Evolutionary conservation across 306 rosid species (phyloP).

Genomic region (Vicia villosa): DNA sequence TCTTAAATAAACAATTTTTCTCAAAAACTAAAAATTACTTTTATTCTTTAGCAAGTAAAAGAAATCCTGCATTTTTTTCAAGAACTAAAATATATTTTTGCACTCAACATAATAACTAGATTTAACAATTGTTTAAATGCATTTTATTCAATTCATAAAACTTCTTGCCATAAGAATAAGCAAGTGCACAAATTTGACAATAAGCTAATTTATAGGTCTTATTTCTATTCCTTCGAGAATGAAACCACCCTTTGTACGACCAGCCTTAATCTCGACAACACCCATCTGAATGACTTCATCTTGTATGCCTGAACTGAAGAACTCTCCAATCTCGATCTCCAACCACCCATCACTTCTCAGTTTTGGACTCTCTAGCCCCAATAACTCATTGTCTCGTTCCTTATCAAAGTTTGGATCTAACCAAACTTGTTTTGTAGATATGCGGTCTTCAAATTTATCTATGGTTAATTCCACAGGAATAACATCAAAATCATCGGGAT

Average conservation of each 20-base stretch:
- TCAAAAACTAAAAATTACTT: no score
- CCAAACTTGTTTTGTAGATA: slow-evolving; percentile 25
- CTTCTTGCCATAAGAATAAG: no score
- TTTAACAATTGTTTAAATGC: no score
- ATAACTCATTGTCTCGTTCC: background rate
- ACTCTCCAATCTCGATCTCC: slow-evolving; percentile 72
- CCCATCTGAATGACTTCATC: slow-evolving; percentile 53
- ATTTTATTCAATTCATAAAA: no score
- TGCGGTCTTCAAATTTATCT: slow-evolving; percentile 25
- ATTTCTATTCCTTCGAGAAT: slow-evolving; percentile 72
- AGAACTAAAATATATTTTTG: no score
- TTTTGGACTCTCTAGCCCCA: slow-evolving; percentile 33
- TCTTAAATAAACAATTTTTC: no score
- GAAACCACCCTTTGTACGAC: slow-evolving; percentile 55
- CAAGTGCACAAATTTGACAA: no score
- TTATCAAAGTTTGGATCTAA: slow-evolving; percentile 19
- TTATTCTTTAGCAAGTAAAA: no score
- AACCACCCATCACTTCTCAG: slow-evolving; percentile 62
- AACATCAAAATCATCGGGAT: slow-evolving; percentile 36
- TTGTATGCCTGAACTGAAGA: slow-evolving; percentile 48
- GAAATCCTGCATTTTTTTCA: no score
- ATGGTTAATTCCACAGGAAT: slow-evolving; percentile 48
- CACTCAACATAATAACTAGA: no score
- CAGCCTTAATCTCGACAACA: slow-evolving; percentile 37
- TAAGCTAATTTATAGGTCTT: slow-evolving; percentile 45